Percentiles rank a stretch among this genome's conserved stretches.
Conservation (phyloP, 2,329 filamentous ascomycete species). For the Ophiosphaerella herpotricha region DNA sequence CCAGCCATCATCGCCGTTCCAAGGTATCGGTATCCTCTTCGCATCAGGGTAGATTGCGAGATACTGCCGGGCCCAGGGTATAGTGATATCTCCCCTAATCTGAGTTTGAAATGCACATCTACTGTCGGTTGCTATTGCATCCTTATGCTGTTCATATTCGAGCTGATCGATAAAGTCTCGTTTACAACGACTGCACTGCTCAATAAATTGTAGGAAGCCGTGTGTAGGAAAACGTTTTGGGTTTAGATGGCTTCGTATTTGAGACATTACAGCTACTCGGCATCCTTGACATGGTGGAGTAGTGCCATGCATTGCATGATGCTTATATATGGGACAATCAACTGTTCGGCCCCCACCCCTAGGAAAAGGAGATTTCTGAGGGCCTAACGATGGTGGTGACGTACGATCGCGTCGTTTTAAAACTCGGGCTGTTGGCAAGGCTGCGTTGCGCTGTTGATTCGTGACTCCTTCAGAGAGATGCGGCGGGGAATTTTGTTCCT, state of each 20-base stretch:
- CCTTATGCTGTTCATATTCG: neutral
- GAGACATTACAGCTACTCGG: neutral
- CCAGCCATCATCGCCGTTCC: neutral
- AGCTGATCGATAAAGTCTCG: neutral
- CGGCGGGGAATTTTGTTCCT: no score
- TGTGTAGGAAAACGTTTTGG: constrained; percentile 2
- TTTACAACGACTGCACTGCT: constrained; percentile 5
- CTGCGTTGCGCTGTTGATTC: no score
- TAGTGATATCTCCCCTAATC: neutral
- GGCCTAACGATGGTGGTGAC: neutral
- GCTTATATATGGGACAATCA: constrained; percentile 5
- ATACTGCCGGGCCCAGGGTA: constrained; percentile 4
- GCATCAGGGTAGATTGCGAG: neutral
- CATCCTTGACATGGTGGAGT: constrained; percentile 1
- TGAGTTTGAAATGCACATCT: neutral
- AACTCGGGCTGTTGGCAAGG: neutral
- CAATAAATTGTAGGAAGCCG: neutral
- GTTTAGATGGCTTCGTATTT: constrained; percentile 5
- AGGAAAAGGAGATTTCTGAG: neutral
- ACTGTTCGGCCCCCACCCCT: neutral
- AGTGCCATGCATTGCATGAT: neutral
- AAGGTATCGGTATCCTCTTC: constrained; percentile 1
- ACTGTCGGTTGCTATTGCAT: neutral
- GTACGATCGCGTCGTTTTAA: neutral
- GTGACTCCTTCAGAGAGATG: no score